phyloP scores from a whole-genome alignment of 202 grass and related monocot genomes.

The Schoenoplectus tabernaemontani region DNA sequence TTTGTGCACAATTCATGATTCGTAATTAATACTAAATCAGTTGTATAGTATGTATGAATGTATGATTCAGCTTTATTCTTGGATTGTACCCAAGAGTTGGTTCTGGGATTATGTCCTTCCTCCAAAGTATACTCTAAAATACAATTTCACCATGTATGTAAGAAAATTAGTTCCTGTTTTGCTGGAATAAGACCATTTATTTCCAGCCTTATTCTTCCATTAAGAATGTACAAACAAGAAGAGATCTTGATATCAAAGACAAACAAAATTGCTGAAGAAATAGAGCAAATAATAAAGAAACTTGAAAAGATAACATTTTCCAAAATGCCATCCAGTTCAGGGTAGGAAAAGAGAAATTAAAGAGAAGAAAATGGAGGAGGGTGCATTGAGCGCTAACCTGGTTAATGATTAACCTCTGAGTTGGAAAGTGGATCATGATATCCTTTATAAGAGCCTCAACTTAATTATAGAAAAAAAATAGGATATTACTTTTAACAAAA shows the following conservation, averaged over 20 bases:
- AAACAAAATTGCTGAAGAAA: not conserved
- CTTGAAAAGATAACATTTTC: not conserved
- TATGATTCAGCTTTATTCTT: not conserved
- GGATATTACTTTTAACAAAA: not conserved
- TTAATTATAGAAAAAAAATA: slow-evolving; percentile 18
- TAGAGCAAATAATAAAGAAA: too few species aligned
- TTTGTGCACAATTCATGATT: too few species aligned
- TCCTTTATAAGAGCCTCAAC: not conserved
- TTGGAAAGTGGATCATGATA: not conserved
- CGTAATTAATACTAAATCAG: too few species aligned
- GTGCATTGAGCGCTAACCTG: not conserved
- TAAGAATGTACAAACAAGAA: not conserved
- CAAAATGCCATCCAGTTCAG: not conserved
- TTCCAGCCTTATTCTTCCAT: not conserved
- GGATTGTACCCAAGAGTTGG: not conserved
- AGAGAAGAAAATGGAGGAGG: too few species aligned
- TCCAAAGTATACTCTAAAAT: not conserved
- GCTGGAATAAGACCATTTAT: not conserved
- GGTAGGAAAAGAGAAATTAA: not conserved
- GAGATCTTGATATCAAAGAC: not conserved
- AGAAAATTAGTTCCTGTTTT: not conserved
- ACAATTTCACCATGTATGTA: not conserved
- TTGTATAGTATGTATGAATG: not conserved
- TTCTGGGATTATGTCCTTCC: not conserved
- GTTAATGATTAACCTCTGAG: slow-evolving; percentile 9